A percentile compares a stretch with the other conserved stretches of the same genome.
These are phyloP conservation scores for Pseudogymnoascus sp. DNA, from an alignment of 2,329 filamentous ascomycete species.

Conservation along the genomic window DNA sequence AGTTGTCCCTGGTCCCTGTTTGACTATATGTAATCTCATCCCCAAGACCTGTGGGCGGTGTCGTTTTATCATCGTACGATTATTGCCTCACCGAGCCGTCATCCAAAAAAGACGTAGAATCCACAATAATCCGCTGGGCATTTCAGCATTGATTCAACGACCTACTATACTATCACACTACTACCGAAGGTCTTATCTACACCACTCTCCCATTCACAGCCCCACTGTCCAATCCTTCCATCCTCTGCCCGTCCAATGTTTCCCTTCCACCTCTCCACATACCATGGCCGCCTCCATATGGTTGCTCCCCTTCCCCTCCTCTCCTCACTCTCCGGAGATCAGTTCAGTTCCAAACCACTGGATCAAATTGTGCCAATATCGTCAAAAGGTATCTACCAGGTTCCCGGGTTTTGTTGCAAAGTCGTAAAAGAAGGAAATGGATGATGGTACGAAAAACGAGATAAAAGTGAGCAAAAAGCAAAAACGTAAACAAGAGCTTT, in stretches of 20 bases:
- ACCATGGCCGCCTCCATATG: slow-evolving; percentile 23
- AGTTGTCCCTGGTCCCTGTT: neutral
- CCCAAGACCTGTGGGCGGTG: neutral
- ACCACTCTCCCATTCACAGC: slow-evolving; percentile 18
- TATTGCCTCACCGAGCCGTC: neutral
- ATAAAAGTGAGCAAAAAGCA: neutral
- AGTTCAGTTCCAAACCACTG: slow-evolving; percentile 20
- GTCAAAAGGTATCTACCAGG: slow-evolving; percentile 27
- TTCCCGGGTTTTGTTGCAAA: slow-evolving; percentile 19
- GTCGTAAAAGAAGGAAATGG: slow-evolving; percentile 28
- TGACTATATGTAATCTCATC: neutral
- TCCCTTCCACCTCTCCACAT: slow-evolving; percentile 25
- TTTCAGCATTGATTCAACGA: slow-evolving; percentile 9
- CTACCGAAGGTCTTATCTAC: slow-evolving; percentile 21
- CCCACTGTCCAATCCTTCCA: slow-evolving; percentile 20
- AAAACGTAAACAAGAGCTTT: slow-evolving; percentile 7
- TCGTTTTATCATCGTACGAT: neutral
- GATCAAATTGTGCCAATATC: slow-evolving; percentile 24
- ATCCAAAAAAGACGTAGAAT: neutral
- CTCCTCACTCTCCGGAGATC: slow-evolving; percentile 18
- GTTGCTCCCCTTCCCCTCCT: slow-evolving; percentile 13
- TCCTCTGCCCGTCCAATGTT: slow-evolving; percentile 24
- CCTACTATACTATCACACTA: slow-evolving; percentile 20
- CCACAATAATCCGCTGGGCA: slow-evolving; percentile 3
- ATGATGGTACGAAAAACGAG: slow-evolving; percentile 22